Evolutionary conservation across 306 rosid genomes (phyloP).

Genomic region (Cicer bijugum): DNA sequence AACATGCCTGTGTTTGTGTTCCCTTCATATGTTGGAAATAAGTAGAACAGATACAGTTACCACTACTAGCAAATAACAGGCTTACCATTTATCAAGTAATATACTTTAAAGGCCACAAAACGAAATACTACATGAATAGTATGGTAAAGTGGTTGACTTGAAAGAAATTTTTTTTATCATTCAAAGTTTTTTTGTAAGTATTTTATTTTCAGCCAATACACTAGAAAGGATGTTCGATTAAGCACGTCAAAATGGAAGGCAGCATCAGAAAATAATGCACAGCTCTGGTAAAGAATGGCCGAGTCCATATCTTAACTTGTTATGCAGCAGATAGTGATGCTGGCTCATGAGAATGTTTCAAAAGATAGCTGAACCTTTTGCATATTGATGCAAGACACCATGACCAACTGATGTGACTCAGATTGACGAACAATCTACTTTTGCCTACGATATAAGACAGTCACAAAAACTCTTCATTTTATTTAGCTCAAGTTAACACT

Average conservation of each 20-base stretch:
- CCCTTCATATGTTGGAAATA: constrained; percentile 23
- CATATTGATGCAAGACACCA: constrained; percentile 25
- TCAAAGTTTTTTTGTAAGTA: background rate
- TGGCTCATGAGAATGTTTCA: constrained; percentile 24
- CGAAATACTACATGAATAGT: constrained; percentile 11
- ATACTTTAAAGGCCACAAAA: constrained; percentile 35
- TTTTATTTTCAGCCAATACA: background rate
- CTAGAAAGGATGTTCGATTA: background rate
- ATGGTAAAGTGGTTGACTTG: background rate
- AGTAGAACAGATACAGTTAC: background rate
- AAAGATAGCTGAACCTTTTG: background rate
- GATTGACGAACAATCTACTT: background rate
- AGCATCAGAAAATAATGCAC: constrained; percentile 1
- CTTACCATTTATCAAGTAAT: constrained; percentile 17
- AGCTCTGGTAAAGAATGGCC: constrained; percentile 11
- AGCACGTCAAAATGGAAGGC: constrained; percentile 7
- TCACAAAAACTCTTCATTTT: constrained; percentile 2
- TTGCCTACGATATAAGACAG: background rate
- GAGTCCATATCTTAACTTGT: constrained; percentile 14
- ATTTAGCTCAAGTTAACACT: constrained; percentile 30
- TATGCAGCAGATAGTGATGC: constrained; percentile 23
- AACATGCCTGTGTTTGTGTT: background rate
- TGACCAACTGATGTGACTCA: background rate
- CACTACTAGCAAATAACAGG: constrained; percentile 17
- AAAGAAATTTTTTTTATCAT: constrained; percentile 11